Evolutionary conservation across 495 filamentous ascomycete species (phyloP).

Genomic region (Hypoxylon fuscum): DNA sequence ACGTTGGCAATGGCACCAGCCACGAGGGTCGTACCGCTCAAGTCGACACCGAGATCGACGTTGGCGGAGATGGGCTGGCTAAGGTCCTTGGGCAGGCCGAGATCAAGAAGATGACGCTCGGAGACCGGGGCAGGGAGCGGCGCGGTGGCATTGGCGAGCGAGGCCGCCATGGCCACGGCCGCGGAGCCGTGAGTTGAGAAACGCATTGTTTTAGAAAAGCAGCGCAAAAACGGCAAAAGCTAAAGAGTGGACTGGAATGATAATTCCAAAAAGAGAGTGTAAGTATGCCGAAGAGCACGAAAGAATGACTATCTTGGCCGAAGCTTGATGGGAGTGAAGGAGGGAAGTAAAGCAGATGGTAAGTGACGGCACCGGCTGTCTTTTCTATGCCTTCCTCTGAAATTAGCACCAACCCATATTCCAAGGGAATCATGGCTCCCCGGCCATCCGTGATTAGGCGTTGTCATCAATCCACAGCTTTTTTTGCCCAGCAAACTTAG

Average conservation of each 20-base stretch:
- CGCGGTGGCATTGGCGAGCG: slow-evolving; percentile 40
- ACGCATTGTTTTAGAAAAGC: slow-evolving; percentile 37
- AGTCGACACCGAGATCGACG: slow-evolving; percentile 37
- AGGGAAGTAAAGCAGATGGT: slow-evolving; percentile 6
- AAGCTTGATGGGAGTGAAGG: slow-evolving; percentile 43
- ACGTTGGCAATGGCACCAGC: slow-evolving; percentile 42
- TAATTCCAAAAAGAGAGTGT: slow-evolving; percentile 41
- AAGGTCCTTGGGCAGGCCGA: slow-evolving; percentile 35
- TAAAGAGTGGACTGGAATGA: slow-evolving; percentile 47
- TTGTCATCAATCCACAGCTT: slow-evolving; percentile 13
- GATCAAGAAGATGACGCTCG: slow-evolving; percentile 33
- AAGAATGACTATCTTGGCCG: slow-evolving; percentile 43
- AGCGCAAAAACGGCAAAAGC: slow-evolving; percentile 30
- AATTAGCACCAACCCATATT: slow-evolving; percentile 34
- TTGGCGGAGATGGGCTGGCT: slow-evolving; percentile 38
- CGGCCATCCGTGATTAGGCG: slow-evolving; percentile 35
- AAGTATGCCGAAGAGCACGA: slow-evolving; percentile 43
- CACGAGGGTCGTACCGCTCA: slow-evolving; percentile 36
- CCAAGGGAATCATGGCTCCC: slow-evolving; percentile 30
- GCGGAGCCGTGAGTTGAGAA: slow-evolving; percentile 44
- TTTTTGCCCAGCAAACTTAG: slow-evolving; percentile 16
- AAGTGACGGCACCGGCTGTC: slow-evolving; percentile 31
- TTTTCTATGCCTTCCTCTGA: slow-evolving; percentile 43
- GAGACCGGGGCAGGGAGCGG: slow-evolving; percentile 24
- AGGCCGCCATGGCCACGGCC: slow-evolving; percentile 45